Evolutionary conservation across 495 filamentous ascomycete genomes (phyloP).

Genomic region (Physcia stellaris): DNA sequence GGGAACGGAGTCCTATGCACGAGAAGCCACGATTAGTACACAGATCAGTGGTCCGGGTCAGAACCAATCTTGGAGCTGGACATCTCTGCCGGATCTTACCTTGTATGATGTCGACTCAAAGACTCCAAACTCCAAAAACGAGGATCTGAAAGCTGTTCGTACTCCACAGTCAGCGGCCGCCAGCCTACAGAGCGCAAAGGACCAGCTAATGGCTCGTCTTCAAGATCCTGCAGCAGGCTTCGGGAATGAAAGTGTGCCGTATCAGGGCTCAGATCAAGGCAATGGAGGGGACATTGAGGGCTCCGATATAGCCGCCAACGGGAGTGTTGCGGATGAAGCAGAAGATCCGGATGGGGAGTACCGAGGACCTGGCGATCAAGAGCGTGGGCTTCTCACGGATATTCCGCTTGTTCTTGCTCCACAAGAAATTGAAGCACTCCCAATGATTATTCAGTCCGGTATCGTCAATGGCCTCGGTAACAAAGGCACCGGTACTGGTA

Average conservation of each 20-base stretch:
- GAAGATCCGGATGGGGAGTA: constrained; percentile 65
- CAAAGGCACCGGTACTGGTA: constrained; percentile 24
- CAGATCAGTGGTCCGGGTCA: neutral
- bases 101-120: constrained; percentile 2
- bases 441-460: constrained; percentile 87
- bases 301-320: constrained; percentile 35
- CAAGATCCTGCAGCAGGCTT: constrained; percentile 33
- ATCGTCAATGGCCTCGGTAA: constrained; percentile 58
- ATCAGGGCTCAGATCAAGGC: constrained; percentile 1
- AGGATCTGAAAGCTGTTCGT: constrained; percentile 38
- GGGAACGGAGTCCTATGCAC: neutral
- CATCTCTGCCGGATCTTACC: constrained; percentile 29
- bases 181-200: constrained; percentile 40
- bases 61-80: constrained; percentile 14
- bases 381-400: constrained; percentile 78
- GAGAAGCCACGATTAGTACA: neutral
- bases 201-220: constrained; percentile 44
- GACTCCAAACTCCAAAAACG: constrained; percentile 22
- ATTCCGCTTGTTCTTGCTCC: constrained; percentile 88
- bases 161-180: constrained; percentile 40
- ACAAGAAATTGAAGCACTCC: constrained; percentile 83
- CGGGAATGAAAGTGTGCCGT: constrained; percentile 23
- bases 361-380: constrained; percentile 66
- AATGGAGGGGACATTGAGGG: constrained; percentile 6
- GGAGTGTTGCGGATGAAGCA: constrained; percentile 20